Evolutionary conservation across 176 grass and related monocot genomes (phyloP), one percentile per base, ranked within the genome.

Genomic region (Dactylis glomerata): DNA sequence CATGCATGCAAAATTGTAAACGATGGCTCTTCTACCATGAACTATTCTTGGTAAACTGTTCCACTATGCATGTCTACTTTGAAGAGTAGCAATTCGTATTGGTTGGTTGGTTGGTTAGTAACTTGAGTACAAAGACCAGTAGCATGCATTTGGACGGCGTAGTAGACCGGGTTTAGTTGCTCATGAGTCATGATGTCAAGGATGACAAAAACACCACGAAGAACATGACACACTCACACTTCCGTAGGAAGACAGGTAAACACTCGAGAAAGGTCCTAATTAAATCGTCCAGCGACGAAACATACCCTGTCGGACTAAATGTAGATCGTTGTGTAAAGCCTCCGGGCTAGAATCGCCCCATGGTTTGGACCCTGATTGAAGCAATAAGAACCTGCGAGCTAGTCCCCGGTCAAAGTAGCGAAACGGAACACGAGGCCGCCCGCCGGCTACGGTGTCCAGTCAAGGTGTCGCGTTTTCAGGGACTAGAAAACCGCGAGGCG

Each of bases 111-210:
- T n/a, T n/a, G n/a, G n/a, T n/a, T n/a, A n/a, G n/a, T n/a, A n/a
- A n/a, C n/a, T n/a, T n/a, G n/a, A n/a, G n/a, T n/a, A n/a, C n/a
- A n/a, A n/a, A n/a, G n/a, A n/a, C n/a, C n/a, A n/a, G n/a, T n/a
- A n/a, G n/a, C n/a, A n/a, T n/a, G n/a, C n/a, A n/a, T n/a, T n/a
- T n/a, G n/a, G n/a, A n/a, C n/a, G n/a, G n/a, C n/a, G n/a, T n/a
- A n/a, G n/a, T n/a, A n/a, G n/a, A n/a, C 54, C 22, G 8, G 3
- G 36, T 11, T 2, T 69, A 3, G 66, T 42, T 51, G 44, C 33
- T 7, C 22, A 30, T 38, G 73, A 77, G n/a, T n/a, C n/a, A n/a
- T n/a, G n/a, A n/a, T 30, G 86, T 77, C 86, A 88, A 28, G 30
- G 8, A 49, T 83, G 80, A 77, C 81, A 59, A 40, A 50, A 80